These are phyloP conservation scores for Daldinia childiae DNA, from an alignment of 495 filamentous ascomycete genomes.

Conservation along the genomic window DNA sequence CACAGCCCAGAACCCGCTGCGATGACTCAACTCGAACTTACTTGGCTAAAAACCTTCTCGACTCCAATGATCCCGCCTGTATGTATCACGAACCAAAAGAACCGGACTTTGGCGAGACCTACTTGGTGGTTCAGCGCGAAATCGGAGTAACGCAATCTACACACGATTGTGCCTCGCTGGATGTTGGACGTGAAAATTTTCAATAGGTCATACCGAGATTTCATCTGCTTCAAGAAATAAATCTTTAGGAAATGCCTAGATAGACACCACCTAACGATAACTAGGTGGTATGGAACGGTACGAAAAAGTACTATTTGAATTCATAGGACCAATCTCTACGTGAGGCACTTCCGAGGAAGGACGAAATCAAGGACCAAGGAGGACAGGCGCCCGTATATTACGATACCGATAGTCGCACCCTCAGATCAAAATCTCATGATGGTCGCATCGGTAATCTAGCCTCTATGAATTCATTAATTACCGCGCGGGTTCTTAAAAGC, in stretches of 20 bases:
- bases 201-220: constrained; percentile 19
- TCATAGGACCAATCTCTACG: constrained; percentile 13
- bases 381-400: constrained; percentile 2
- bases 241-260: not conserved
- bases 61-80: constrained; percentile 23
- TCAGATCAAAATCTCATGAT: constrained; percentile 28
- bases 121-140: constrained; percentile 26
- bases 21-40: constrained; percentile 41
- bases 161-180: constrained; percentile 25
- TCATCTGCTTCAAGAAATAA: not conserved
- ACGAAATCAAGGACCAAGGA: not conserved
- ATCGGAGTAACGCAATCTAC: constrained; percentile 34
- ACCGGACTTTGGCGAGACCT: constrained; percentile 4
- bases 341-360: not conserved
- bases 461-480: constrained; percentile 36
- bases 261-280: constrained; percentile 25
- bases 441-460: constrained; percentile 27
- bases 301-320: not conserved
- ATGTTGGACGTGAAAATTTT: constrained; percentile 17
- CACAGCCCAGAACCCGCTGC: constrained; percentile 20
- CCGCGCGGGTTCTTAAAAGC: constrained; percentile 33
- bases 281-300: not conserved
- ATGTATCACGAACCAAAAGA: constrained; percentile 33
- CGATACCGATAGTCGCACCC: constrained; percentile 3
- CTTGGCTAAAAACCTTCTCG: constrained; percentile 20